phyloP scores from a whole-genome alignment of 2,329 filamentous ascomycete genomes.

The Aspergillus unguis region DNA sequence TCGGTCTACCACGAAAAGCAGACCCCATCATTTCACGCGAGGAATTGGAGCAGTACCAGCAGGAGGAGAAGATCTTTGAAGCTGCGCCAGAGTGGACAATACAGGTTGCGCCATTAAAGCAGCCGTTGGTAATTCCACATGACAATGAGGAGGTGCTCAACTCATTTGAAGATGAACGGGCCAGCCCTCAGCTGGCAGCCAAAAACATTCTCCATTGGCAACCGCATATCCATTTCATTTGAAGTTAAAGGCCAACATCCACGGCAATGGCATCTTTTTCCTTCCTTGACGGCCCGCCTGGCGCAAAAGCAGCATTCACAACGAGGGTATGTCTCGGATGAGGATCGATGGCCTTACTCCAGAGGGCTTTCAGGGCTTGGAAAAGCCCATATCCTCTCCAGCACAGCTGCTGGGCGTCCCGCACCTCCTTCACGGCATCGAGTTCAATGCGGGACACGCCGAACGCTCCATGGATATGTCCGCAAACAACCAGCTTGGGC shows the following conservation, averaged over 20 bases:
- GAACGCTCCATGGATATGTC: constrained; percentile 67
- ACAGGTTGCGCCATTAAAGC: background rate
- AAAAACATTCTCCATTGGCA: background rate
- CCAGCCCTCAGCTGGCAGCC: background rate
- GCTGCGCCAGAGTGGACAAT: background rate
- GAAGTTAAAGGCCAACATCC: background rate
- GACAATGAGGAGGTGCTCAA: background rate
- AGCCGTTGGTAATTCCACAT: background rate
- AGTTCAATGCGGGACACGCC: too few relatives aligned
- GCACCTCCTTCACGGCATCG: too few relatives aligned
- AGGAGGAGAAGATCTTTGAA: background rate
- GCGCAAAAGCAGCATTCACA: background rate
- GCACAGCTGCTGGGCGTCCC: background rate
- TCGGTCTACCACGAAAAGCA: background rate
- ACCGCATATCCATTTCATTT: background rate
- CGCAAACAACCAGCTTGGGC: constrained; percentile 69
- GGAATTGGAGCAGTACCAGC: background rate
- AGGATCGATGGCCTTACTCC: background rate
- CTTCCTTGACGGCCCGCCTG: background rate
- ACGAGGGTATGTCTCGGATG: background rate
- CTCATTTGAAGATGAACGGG: background rate
- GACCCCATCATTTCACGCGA: background rate
- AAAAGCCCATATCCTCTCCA: background rate
- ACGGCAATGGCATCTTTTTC: background rate
- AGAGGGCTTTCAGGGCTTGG: background rate